These are phyloP conservation scores for Cucumis melo DNA, from an alignment of 306 rosid genomes.

Conservation along the genomic window DNA sequence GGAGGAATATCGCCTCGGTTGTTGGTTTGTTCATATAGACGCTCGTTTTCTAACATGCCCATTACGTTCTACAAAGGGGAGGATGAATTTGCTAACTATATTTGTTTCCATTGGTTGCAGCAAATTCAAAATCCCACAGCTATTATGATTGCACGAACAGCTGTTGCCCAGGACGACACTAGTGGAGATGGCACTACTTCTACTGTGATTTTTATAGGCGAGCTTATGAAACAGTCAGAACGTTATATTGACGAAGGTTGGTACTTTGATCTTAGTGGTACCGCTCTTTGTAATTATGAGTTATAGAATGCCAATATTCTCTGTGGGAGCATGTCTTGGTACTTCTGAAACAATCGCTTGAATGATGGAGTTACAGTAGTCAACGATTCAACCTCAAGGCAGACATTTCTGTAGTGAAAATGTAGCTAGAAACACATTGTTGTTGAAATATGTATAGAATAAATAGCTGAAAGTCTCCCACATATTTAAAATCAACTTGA, in stretches of 20 bases:
- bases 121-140: slow-evolving; percentile 98
- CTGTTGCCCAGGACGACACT: slow-evolving; percentile 92
- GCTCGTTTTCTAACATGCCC: background rate
- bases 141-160: slow-evolving; percentile 94
- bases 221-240: slow-evolving; percentile 93
- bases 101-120: slow-evolving; percentile 22
- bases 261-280: background rate
- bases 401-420: background rate
- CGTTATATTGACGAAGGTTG: slow-evolving; percentile 84
- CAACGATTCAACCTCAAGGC: background rate
- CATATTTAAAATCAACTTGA: background rate
- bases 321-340: background rate
- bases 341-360: background rate
- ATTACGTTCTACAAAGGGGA: background rate
- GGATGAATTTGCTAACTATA: background rate
- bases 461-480: background rate
- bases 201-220: slow-evolving; percentile 87
- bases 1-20: background rate
- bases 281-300: background rate
- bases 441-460: background rate
- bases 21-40: background rate
- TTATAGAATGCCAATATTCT: background rate
- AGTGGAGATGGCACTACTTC: slow-evolving; percentile 98
- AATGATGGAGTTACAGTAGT: background rate
- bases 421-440: background rate